Percentiles rank a stretch among this genome's conserved stretches.
These are phyloP conservation scores for Lactuca sativa DNA, from an alignment of 129 eudicot species.

Conservation along the genomic window DNA sequence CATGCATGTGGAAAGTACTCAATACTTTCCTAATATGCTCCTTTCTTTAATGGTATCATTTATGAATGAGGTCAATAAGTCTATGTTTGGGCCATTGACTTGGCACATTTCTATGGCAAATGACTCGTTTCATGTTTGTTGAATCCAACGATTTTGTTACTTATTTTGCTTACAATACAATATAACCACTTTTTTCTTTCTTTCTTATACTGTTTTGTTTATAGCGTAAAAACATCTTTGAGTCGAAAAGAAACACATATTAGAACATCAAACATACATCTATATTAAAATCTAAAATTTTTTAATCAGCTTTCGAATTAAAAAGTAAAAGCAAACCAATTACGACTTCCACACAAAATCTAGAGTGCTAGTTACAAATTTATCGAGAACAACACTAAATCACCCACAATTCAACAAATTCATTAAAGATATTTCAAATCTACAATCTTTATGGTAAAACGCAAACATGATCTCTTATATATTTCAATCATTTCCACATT, in stretches of 20 bases:
- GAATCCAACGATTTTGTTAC: background rate
- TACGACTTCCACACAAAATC: background rate
- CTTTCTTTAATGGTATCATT: background rate
- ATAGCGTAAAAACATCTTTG: background rate
- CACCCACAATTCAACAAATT: slow-evolving; percentile 10
- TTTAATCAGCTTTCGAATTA: background rate
- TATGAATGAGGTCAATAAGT: background rate
- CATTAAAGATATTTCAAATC: background rate
- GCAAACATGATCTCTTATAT: slow-evolving; percentile 5
- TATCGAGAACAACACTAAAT: slow-evolving; percentile 4
- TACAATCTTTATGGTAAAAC: slow-evolving; percentile 1
- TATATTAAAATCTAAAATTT: background rate
- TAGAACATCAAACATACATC: background rate
- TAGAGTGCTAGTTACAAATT: background rate
- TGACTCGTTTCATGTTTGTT: background rate
- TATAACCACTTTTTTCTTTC: background rate
- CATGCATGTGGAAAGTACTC: slow-evolving; percentile 26
- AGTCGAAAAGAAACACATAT: slow-evolving; percentile 3
- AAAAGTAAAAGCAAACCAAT: background rate
- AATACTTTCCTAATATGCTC: slow-evolving; percentile 3
- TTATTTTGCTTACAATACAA: background rate
- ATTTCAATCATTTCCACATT: slow-evolving; percentile 49
- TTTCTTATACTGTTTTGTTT: background rate
- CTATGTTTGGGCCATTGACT: background rate
- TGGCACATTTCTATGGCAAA: background rate